Base-by-base conservation (phyloP, 257 asterid genomes). In the Lithospermum erythrorhizon region DNA sequence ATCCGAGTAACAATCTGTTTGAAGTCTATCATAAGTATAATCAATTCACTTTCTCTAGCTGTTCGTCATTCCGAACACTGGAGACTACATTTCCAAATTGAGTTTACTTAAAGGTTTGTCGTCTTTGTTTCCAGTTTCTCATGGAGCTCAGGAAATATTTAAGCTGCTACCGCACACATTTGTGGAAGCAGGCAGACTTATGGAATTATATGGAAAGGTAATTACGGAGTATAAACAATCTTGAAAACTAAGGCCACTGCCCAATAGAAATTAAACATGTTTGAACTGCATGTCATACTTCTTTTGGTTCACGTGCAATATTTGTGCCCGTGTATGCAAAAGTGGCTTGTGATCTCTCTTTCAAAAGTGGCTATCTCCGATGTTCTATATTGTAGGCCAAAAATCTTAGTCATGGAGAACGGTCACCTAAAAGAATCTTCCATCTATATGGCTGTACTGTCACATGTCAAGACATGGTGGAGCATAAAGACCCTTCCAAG, bases 131-230 rank as follows among this genome's bases (percentile, higher is more conserved):
- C 73, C 77, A 86, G 97, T 88, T 57, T 86, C 95, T 32, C 89
- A 81, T 56, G 98, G 98, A 55, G 97, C 98, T 55, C 83, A 83
- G 54, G 98, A 91, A 70, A 82, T 88, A 25, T 91, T 91, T 65
- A 89, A 86, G 78, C 97, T 91, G 73, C 95, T 91, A 59, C 98
- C 98, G 68, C 96, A 91, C 75, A 72, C 85, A 59, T 82, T 79
- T 59, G 83, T 88, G 75, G 85, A 88, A 54, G 84, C 95, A 64
- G 74, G 82, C 70, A 65, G 52, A 65, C 98, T 91, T 68, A 79
- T 97, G 21, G 87, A 75, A 73, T 80, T 91, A 59, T 78, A 73
- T 72, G 81, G 72, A 71, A 73, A 4, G 87, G 95, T 86, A 79
- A 73, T 70, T 45, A 64, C n/a, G n/a, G n/a, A n/a, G n/a, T n/a